Conservation (phyloP, 371 early-diverging fungal genomes). For the Syncephalastrum monosporum region DNA sequence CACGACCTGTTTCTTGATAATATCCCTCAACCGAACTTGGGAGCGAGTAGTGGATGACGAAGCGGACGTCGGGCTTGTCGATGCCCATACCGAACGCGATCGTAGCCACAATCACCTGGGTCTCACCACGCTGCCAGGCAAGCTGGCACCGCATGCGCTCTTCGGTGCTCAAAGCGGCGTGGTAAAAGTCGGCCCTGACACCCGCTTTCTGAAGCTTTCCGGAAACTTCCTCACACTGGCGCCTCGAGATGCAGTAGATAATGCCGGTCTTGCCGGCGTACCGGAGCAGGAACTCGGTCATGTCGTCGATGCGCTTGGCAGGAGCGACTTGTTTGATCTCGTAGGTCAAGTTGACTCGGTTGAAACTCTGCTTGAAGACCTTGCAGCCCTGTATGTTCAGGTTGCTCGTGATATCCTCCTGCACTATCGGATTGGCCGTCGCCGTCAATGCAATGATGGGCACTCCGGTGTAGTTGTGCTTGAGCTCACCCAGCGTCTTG, state of each 20-base stretch:
- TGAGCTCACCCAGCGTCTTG: slow-evolving; percentile 69
- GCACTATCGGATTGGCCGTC: slow-evolving; percentile 94
- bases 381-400: slow-evolving; percentile 70
- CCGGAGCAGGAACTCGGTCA: slow-evolving; percentile 41
- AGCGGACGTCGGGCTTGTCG: slow-evolving; percentile 98
- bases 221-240: slow-evolving; percentile 89
- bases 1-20: slow-evolving; percentile 99
- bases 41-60: slow-evolving; percentile 96
- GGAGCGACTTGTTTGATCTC: slow-evolving; percentile 16
- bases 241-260: slow-evolving; percentile 93
- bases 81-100: slow-evolving; percentile 90
- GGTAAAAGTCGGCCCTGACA: slow-evolving; percentile 78
- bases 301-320: slow-evolving; percentile 25
- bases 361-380: slow-evolving; percentile 86
- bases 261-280: slow-evolving; percentile 89
- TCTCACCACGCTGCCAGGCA: slow-evolving; percentile 80
- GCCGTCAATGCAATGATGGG: slow-evolving; percentile 99
- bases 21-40: slow-evolving; percentile 98
- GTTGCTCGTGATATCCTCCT: slow-evolving; percentile 68
- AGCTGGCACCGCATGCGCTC: slow-evolving; percentile 86
- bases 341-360: slow-evolving; percentile 75
- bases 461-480: slow-evolving; percentile 67
- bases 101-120: slow-evolving; percentile 62
- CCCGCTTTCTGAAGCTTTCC: slow-evolving; percentile 54
- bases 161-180: slow-evolving; percentile 83